Base-by-base conservation (phyloP, 306 rosid species). In the Prunus mume region DNA sequence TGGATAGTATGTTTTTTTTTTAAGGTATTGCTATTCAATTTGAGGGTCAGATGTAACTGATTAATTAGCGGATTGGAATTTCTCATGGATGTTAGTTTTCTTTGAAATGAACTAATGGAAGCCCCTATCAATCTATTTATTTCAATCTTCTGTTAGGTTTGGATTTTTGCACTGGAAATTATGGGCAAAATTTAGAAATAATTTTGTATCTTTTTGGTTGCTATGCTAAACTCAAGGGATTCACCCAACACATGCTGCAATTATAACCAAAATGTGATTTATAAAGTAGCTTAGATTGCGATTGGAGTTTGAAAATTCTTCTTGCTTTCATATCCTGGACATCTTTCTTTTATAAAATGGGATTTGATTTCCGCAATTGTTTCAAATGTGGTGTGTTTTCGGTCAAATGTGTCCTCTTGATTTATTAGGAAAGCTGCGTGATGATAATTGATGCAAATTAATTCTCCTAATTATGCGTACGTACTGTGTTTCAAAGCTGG, bases 41-140 rank as follows among this genome's bases (percentile, higher is more conserved):
- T 25, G 38, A 70, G 28, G 25, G 3, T 70, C 13, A 22, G 19
- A 61, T 61, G 78, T 62, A 47, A 49, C 69, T 74, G 69, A 24
- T 58, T 18, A 58, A 41, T 15, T 27, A 57, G 43, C 17, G 55
- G 30, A 57, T 18, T 25, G 56, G 3, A 47, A 28, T 47, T 74
- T 28, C 56, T 19, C 25, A 41, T 73, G 69, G 78, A 61, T 74
- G 22, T 46, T 74, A 61, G 61, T 61, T 45, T 74, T 41, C 60
- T 62, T 15, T 73, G 13, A 22, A 18, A 45, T 60, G 57, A 25
- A 64, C 50, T 20, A n/a, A 20, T 58, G 41, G 69, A 38, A 18
- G 22, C 68, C 14, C 15, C 34, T 28, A 15, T 65, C 43, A 38
- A 19, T 68, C 32, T 68, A 3, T 46, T 14, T 68, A 45, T 73